Percentiles rank a stretch among this genome's conserved stretches.
Evolutionary conservation across 192 early-diverging fungal genomes (phyloP).

Genomic region (Chytriomyces sp.): DNA sequence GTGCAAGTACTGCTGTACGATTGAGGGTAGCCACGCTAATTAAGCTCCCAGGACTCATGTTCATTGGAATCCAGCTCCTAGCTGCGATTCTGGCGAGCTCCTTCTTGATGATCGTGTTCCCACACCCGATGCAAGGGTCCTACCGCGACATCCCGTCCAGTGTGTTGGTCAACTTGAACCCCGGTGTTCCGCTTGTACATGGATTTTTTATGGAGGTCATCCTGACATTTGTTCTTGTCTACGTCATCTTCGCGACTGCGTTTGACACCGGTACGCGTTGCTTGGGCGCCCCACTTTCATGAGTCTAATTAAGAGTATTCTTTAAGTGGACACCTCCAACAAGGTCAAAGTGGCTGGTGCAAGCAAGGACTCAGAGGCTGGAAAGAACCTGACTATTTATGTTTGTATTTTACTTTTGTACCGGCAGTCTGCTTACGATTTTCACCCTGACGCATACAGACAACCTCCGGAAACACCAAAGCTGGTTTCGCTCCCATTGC

Average conservation of each 20-base stretch:
- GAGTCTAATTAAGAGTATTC: too few species aligned
- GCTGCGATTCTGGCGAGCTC: slow-evolving; percentile 55
- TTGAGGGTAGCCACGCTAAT: slow-evolving; percentile 1
- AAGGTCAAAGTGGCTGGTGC: slow-evolving; percentile 47
- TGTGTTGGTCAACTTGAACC: slow-evolving; percentile 52
- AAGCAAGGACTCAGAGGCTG: slow-evolving; percentile 41
- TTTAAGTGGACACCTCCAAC: slow-evolving; percentile 64
- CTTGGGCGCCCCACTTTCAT: too few species aligned
- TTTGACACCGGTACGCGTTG: slow-evolving; percentile 60
- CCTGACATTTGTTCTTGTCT: slow-evolving; percentile 65
- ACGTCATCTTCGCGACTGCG: slow-evolving; percentile 69
- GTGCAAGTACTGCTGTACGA: background rate
- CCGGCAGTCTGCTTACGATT: background rate
- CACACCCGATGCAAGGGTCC: slow-evolving; percentile 41
- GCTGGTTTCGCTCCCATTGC: slow-evolving; percentile 68
- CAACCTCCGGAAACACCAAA: slow-evolving; percentile 68
- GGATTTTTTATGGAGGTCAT: slow-evolving; percentile 66
- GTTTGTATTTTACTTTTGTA: slow-evolving; percentile 36
- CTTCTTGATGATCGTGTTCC: slow-evolving; percentile 60
- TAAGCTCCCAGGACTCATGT: slow-evolving; percentile 51
- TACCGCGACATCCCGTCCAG: slow-evolving; percentile 44
- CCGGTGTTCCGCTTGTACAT: slow-evolving; percentile 43
- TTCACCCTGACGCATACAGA: slow-evolving; percentile 30
- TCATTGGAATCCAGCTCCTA: slow-evolving; percentile 60
- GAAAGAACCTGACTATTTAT: slow-evolving; percentile 67